phyloP scores from a whole-genome alignment of 106 monocot species.

The Amphibolis antarctica region DNA sequence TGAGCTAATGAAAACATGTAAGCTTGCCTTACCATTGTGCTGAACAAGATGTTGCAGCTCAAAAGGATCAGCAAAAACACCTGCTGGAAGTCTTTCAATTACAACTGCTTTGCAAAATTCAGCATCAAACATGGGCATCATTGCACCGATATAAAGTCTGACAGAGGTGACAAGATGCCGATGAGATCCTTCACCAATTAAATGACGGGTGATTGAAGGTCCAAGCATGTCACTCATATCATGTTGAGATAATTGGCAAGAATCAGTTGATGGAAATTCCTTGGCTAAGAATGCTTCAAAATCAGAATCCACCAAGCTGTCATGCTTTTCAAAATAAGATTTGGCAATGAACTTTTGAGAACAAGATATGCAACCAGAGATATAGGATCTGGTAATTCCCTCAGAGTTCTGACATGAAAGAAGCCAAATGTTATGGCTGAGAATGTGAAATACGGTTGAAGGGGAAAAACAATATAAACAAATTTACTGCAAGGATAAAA shows the following conservation, averaged over 20 bases:
- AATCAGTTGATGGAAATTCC: slow-evolving; percentile 12
- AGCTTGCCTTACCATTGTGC: slow-evolving; percentile 26
- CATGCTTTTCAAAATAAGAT: slow-evolving; percentile 12
- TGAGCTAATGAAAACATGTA: not conserved
- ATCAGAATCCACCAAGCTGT: slow-evolving; percentile 15
- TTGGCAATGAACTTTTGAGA: slow-evolving; percentile 15
- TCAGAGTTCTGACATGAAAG: slow-evolving; percentile 3
- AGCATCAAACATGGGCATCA: slow-evolving; percentile 15
- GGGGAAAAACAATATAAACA: too few species aligned
- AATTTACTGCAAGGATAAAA: too few species aligned
- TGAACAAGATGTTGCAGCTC: slow-evolving; percentile 69
- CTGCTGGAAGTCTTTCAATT: slow-evolving; percentile 62
- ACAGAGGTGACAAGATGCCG: slow-evolving; percentile 41
- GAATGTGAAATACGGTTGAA: too few species aligned
- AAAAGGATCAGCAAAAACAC: slow-evolving; percentile 89
- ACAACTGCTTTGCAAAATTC: slow-evolving; percentile 39
- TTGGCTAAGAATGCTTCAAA: slow-evolving; percentile 19
- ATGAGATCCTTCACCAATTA: slow-evolving; percentile 82
- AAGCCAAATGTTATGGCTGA: not conserved
- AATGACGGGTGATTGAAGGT: slow-evolving; percentile 16
- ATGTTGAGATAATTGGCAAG: slow-evolving; percentile 13
- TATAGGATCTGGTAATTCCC: not conserved
- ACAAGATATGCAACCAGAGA: slow-evolving; percentile 11
- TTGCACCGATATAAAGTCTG: slow-evolving; percentile 14
- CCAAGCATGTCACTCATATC: slow-evolving; percentile 3